Evolutionary conservation across 305 asterid species (phyloP), one percentile per base, ranked within the genome.

Genomic region (Fraxinus albicans): DNA sequence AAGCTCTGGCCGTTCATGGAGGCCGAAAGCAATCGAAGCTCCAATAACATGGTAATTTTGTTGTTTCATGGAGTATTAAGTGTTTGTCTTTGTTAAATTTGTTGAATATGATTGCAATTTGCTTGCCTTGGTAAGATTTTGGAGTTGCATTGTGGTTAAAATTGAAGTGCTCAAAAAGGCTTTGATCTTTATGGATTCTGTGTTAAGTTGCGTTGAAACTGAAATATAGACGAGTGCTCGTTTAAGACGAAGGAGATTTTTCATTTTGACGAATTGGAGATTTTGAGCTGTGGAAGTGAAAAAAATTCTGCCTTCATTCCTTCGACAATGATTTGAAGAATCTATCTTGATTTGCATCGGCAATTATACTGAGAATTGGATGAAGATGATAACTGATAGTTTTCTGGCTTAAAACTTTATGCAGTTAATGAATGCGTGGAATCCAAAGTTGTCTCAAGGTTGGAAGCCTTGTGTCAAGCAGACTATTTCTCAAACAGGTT

Each of bases 1-100:
- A 94, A 89, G 87, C 95, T 93, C 10, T 96, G 98, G 99, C 98
- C 98, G 21, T 88, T 85, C 44, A 94, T 96, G 99, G 96, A 94
- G 88, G 93, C 92, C 42, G 97, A 96, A 79, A 90, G 88, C 89
- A 94, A 91, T 80, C 86, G 93, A 23, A 92, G 86, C 88, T 89
- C 94, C 38, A 93, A 92, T 89, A 69, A 29, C 75, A 85, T 91
- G 98, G 99, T 96, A 86, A 85, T 79, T 73, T 27, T 69, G 38
- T 13, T 69, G 38, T 69, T 65, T 42, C 42, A 3, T 15, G 8
- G 79, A 44, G 77, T 69, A 60, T 53, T 17, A 47, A 35, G 60
- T 77, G 79, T 75, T 8, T 77, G 44, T 73, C 12, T 31, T 77
- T 29, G 21, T n/a, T 77, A 50, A 21, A 36, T 36, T 31, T 47